Evolutionary conservation across 179 eudicot species (phyloP), one percentile per base, ranked within the genome.

Genomic region (Beta lomatogona): DNA sequence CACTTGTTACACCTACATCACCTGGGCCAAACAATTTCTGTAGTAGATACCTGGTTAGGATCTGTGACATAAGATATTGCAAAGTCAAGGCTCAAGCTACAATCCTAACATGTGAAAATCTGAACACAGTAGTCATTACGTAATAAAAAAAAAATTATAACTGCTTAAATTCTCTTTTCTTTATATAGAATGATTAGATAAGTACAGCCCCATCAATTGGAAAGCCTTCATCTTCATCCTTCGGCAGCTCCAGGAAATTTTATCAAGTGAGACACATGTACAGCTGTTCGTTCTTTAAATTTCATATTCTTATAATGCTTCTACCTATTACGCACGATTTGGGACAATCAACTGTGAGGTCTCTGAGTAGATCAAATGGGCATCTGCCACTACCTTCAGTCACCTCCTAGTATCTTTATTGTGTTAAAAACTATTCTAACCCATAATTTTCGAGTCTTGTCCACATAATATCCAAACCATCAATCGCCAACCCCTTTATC

Each of bases 1-100:
- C 89, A 76, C 93, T 87, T 28, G 97, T 91, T 60, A 88, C 88
- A 80, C 87, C 90, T 82, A 88, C 79, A 28, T 79, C 85, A 25
- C 83, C 88, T 4, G 98, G 93, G 60, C 97, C 97, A 83, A 93
- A 93, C 31, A 93, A 76, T 70, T 89, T 90, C 69, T 91, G 87
- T 25, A 93, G 91, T 74, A 88, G 83, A 77, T 86, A 87, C 83
- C 98, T 89, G 31, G 90, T 87, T 21, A 93, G 77, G 68, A 93
- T 92, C 97, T 94, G 84, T 71, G 58, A 54, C n/a, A 46, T 64
- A 19, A 64, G 66, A 78, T 61, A 59, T 28, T 25, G 50, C 41
- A 21, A 16, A 79, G 46, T 66, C 72, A 82, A 44, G 19, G 5
- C 53, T 18, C 53, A 41, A 36, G 73, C 28, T 25, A 50, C 45